Conservation (phyloP, 1,284 basidiomycete species). For the Austroboletus novae-zelandiae region DNA sequence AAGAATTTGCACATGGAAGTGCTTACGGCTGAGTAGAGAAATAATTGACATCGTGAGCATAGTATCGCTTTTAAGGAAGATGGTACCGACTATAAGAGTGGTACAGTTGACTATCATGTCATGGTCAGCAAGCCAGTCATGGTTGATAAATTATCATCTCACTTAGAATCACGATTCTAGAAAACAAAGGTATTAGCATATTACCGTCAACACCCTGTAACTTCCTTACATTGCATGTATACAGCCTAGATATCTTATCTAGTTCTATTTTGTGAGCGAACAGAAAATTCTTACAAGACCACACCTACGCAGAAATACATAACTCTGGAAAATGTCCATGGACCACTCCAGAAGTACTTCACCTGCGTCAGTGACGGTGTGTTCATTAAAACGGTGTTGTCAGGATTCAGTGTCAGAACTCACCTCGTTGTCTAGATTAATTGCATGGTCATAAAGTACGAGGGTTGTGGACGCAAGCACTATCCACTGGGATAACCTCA, state of each 20-base stretch:
- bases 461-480: slow-evolving; percentile 11
- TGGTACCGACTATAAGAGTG: slow-evolving; percentile 1
- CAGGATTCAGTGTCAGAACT: neutral
- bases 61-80: neutral
- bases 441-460: slow-evolving; percentile 22
- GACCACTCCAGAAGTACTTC: slow-evolving; percentile 13
- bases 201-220: neutral
- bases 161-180: slow-evolving; percentile 9
- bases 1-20: neutral
- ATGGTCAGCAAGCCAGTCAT: neutral
- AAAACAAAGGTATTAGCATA: neutral
- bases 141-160: neutral
- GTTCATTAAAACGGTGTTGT: neutral
- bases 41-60: neutral
- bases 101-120: neutral
- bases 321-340: slow-evolving; percentile 12
- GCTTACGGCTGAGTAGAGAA: slow-evolving; percentile 11
- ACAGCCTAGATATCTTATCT: slow-evolving; percentile 24
- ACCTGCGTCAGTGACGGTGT: slow-evolving; percentile 2
- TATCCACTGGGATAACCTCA: neutral
- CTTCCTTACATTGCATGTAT: slow-evolving; percentile 12
- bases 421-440: slow-evolving; percentile 18
- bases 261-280: slow-evolving; percentile 1
- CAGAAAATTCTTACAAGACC: neutral
- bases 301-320: slow-evolving; percentile 16